Evolutionary conservation across 192 early-diverging fungal genomes (phyloP).

Genomic region (Umbelopsis ramanniana): DNA sequence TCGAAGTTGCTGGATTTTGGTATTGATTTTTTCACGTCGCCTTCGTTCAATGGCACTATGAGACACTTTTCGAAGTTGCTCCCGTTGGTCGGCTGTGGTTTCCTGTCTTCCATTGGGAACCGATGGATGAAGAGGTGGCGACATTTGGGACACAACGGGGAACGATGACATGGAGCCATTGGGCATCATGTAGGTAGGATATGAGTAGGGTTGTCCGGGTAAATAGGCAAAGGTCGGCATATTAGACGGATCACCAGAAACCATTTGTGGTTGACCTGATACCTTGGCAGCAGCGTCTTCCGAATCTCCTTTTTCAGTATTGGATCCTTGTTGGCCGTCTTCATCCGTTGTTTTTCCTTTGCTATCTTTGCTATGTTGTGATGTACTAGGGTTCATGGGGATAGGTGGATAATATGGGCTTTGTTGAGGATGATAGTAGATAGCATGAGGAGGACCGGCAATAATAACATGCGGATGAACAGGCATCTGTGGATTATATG

Average conservation of each 20-base stretch:
- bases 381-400: background rate
- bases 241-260: background rate
- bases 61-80: slow-evolving; percentile 69
- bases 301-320: background rate
- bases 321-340: background rate
- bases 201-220: slow-evolving; percentile 4
- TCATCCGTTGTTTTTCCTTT: background rate
- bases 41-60: slow-evolving; percentile 79
- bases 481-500: slow-evolving; percentile 2
- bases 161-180: background rate
- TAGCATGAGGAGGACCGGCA: background rate
- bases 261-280: background rate
- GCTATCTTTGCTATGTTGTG: background rate
- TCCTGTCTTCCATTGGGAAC: slow-evolving; percentile 36
- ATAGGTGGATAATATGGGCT: background rate
- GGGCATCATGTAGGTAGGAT: slow-evolving; percentile 7
- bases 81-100: slow-evolving; percentile 51
- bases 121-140: background rate
- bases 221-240: slow-evolving; percentile 13
- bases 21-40: slow-evolving; percentile 79
- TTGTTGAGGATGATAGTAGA: slow-evolving; percentile 16
- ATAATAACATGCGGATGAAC: slow-evolving; percentile 25
- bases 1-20: slow-evolving; percentile 69
- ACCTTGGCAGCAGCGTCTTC: background rate
- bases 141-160: background rate